A percentile compares a stretch with the other conserved stretches of the same genome.
phyloP scores from a whole-genome alignment of 2,329 filamentous ascomycete species.

The Neofusicoccum umdonicola region DNA sequence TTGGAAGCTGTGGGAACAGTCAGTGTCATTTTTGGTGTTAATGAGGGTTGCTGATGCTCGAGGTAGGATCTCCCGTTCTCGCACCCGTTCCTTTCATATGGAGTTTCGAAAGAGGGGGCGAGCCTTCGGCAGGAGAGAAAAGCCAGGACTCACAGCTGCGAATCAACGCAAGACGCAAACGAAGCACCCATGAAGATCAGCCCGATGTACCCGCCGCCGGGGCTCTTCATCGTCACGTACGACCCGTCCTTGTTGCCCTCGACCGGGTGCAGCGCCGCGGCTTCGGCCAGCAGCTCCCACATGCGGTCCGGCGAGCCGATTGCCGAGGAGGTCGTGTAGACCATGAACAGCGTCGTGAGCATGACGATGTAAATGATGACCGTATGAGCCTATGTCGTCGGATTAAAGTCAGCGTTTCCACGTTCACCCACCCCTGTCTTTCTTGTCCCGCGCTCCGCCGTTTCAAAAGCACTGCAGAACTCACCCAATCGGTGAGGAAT shows the following conservation, averaged over 20 bases:
- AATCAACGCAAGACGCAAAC: slow-evolving; percentile 9
- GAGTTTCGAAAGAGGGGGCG: too few relatives aligned
- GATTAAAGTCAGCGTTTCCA: neutral
- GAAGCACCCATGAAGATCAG: slow-evolving; percentile 16
- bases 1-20: neutral
- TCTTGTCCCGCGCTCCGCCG: neutral
- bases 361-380: slow-evolving; percentile 49
- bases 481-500: slow-evolving; percentile 28
- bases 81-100: too few relatives aligned
- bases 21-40: neutral
- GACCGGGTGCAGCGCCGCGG: slow-evolving; percentile 46
- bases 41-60: too few relatives aligned
- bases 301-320: slow-evolving; percentile 50
- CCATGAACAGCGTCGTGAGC: slow-evolving; percentile 53
- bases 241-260: slow-evolving; percentile 54
- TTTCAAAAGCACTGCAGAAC: neutral
- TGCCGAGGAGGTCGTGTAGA: slow-evolving; percentile 47
- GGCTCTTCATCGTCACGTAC: slow-evolving; percentile 57
- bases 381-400: neutral
- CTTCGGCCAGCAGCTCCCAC: slow-evolving; percentile 51
- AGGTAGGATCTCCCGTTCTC: too few relatives aligned
- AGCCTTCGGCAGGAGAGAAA: neutral
- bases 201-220: slow-evolving; percentile 35
- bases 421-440: neutral
- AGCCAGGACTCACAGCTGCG: neutral